Base-by-base conservation (phyloP, 2,329 filamentous ascomycete genomes). In the Phialophora chinensis region DNA sequence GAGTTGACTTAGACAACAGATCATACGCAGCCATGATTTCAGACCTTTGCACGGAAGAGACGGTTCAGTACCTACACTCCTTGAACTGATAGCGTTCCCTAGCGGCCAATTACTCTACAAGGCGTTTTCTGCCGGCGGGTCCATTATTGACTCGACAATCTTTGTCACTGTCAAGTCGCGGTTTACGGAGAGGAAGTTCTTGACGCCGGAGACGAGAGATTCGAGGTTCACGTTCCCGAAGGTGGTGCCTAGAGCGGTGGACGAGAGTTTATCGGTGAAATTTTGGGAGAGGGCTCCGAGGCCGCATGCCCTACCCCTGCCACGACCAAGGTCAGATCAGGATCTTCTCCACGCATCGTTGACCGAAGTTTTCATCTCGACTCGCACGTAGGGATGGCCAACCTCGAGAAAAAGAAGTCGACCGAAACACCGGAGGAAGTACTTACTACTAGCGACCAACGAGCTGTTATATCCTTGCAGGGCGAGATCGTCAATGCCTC, bases 61-160 rank as follows among this genome's bases (percentile, higher is more conserved):
- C n/a, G n/a, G n/a, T n/a, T n/a, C n/a, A n/a, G n/a, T n/a, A n/a
- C n/a, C n/a, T n/a, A n/a, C n/a, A n/a, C n/a, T n/a, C n/a, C n/a
- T n/a, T n/a, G n/a, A n/a, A n/a, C n/a, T n/a, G n/a, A n/a, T n/a
- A n/a, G n/a, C n/a, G n/a, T n/a, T n/a, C n/a, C n/a, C n/a, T n/a
- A n/a, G n/a, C n/a, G n/a, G n/a, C n/a, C n/a, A n/a, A n/a, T n/a
- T n/a, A n/a, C n/a, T n/a, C n/a, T n/a, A n/a, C n/a, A n/a, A n/a
- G n/a, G n/a, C n/a, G n/a, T n/a, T n/a, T n/a, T n/a, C 94, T 11
- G 92, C 88, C 54, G 92, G 86, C 0, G 95, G 95, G 75, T 99
- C 95, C 94, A 99, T 99, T 74, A 99, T 90, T 1, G 92, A 96
- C 78, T 99, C 95, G 49, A 95, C 94, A 75, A 99, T 97, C 80